A percentile compares a stretch with the other conserved stretches of the same genome.
Conservation (phyloP, 768 basidiomycete genomes). For the Tricholoma furcatifolium region DNA sequence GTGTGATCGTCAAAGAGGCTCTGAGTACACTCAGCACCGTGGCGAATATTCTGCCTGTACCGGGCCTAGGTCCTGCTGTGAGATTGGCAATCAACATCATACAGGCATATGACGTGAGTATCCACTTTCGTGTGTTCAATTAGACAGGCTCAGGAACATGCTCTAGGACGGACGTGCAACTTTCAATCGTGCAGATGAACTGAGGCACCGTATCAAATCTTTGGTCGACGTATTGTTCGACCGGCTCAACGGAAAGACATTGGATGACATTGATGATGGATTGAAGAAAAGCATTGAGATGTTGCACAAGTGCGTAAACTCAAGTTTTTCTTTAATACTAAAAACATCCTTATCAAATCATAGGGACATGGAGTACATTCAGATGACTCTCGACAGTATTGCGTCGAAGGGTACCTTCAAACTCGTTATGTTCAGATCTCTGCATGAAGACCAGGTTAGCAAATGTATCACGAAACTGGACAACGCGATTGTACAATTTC, state of each 20-base stretch:
- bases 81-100: slow-evolving; percentile 3
- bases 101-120: slow-evolving; percentile 7
- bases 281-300: not conserved
- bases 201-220: slow-evolving; percentile 7
- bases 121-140: not conserved
- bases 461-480: slow-evolving; percentile 6
- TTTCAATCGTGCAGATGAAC: slow-evolving; percentile 8
- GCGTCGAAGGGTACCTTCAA: not conserved
- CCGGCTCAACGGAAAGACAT: slow-evolving; percentile 6
- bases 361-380: slow-evolving; percentile 3
- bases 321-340: not conserved
- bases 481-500: slow-evolving; percentile 3
- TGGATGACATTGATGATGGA: not conserved
- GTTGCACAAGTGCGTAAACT: not conserved
- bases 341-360: not conserved
- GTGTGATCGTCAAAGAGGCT: too few relatives aligned
- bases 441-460: slow-evolving; percentile 11
- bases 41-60: slow-evolving; percentile 7
- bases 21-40: slow-evolving; percentile 1
- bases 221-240: slow-evolving; percentile 5
- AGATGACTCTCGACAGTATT: slow-evolving; percentile 6
- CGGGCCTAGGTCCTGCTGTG: slow-evolving; percentile 1
- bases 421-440: not conserved
- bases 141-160: not conserved
- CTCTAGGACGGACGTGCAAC: slow-evolving; percentile 3